Evolutionary conservation across 1,284 basidiomycete species (phyloP).

Genomic region (Sanghuangporus baumii): DNA sequence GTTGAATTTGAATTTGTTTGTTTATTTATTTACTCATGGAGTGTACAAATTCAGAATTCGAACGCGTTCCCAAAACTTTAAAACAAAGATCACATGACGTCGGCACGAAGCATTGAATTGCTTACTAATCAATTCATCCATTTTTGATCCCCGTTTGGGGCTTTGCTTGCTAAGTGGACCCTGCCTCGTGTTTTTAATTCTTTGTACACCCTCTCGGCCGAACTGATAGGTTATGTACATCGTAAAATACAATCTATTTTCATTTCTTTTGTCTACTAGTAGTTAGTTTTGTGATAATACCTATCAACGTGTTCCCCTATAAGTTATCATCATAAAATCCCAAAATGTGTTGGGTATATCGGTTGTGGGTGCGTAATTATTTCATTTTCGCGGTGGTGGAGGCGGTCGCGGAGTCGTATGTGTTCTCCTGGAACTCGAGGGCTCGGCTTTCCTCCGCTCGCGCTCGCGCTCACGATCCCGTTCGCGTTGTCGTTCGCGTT

Average conservation of each 20-base stretch:
- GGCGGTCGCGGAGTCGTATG: not conserved
- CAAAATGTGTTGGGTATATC: not conserved
- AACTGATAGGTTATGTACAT: not conserved
- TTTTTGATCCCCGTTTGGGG: not conserved
- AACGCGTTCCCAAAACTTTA: not conserved
- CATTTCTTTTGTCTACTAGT: not conserved
- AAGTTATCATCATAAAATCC: constrained; percentile 1
- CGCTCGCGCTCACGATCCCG: not conserved
- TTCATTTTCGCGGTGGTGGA: not conserved
- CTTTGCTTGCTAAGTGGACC: not conserved
- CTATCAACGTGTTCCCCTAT: constrained; percentile 6
- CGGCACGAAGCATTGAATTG: not conserved
- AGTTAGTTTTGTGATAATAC: constrained; percentile 11
- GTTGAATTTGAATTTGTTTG: not conserved
- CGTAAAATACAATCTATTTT: not conserved
- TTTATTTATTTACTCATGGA: not conserved
- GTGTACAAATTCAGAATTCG: not conserved
- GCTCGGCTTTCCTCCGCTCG: constrained; percentile 12
- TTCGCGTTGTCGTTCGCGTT: constrained; percentile 1
- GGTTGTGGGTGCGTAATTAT: not conserved
- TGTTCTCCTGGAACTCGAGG: constrained; percentile 9
- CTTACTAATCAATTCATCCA: not conserved
- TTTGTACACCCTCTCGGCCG: not conserved
- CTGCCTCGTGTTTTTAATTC: not conserved
- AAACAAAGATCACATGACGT: not conserved